Conservation (phyloP, 148 eudicot genomes). For the Arbutus unedo region DNA sequence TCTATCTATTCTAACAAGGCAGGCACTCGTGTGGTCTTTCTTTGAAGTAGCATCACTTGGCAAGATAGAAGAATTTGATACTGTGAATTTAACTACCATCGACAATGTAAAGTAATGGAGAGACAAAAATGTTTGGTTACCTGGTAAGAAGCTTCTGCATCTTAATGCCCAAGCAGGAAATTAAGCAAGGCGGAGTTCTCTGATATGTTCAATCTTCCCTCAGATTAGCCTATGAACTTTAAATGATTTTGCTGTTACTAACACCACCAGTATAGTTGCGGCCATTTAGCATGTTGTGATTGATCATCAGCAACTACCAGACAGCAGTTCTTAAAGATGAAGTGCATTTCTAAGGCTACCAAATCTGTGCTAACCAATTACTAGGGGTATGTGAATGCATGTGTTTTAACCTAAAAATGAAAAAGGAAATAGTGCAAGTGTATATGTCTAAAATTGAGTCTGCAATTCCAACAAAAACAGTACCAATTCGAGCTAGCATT, state of each 20-base stretch:
- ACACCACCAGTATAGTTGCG: not conserved
- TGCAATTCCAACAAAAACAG: not conserved
- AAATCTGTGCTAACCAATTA: not conserved
- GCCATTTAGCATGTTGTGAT: not conserved
- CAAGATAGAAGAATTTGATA: no score
- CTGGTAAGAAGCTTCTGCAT: no score
- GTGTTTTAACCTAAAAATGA: not conserved
- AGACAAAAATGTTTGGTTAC: no score
- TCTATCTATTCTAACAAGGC: no score
- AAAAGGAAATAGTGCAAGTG: not conserved
- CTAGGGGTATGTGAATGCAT: not conserved
- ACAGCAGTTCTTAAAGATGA: slow-evolving; percentile 1
- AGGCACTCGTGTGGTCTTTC: no score
- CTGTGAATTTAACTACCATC: no score
- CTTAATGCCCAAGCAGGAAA: no score
- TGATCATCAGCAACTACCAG: not conserved
- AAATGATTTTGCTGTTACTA: not conserved
- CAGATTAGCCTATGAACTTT: not conserved
- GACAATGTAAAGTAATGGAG: no score
- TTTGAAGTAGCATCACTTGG: no score
- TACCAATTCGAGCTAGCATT: not conserved
- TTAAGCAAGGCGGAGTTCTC: not conserved
- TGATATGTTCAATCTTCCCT: not conserved
- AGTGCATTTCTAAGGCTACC: not conserved
- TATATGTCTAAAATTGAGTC: not conserved